These are phyloP conservation scores for Agrocybe chaxingu DNA, from an alignment of 768 basidiomycete species.

Conservation along the genomic window DNA sequence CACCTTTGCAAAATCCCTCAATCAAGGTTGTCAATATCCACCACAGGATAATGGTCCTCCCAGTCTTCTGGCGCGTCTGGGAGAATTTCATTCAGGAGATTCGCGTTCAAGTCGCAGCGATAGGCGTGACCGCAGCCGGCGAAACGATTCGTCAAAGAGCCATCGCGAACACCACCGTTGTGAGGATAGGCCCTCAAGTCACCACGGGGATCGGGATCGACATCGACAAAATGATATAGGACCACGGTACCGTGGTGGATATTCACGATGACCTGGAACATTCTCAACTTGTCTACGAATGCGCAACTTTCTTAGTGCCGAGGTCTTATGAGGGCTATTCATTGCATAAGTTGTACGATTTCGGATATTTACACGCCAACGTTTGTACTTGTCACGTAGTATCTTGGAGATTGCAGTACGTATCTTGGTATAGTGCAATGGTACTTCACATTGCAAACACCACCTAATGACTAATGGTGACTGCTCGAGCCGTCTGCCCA, in stretches of 20 bases:
- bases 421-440: no score
- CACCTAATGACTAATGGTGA: not conserved
- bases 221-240: conserved; percentile 21
- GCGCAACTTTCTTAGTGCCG: no score
- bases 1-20: conserved; percentile 33
- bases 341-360: no score
- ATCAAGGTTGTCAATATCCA: conserved; percentile 21
- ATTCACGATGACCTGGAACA: conserved; percentile 23
- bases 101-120: conserved; percentile 14
- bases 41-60: conserved; percentile 15
- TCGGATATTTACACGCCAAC: no score
- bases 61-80: conserved; percentile 35
- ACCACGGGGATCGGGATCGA: conserved; percentile 6
- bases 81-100: conserved; percentile 3
- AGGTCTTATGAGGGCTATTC: no score
- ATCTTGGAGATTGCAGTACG: no score
- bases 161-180: conserved; percentile 7
- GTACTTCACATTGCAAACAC: no score
- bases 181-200: conserved; percentile 10
- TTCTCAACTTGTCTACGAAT: no score
- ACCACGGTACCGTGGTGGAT: conserved; percentile 53
- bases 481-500: no score
- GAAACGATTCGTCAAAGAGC: conserved; percentile 3
- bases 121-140: conserved; percentile 7
- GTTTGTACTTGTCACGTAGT: no score